Percentiles rank a stretch among this genome's conserved stretches.
These are phyloP conservation scores for Trematosphaeria pertusa DNA, from an alignment of 2,329 filamentous ascomycete genomes.

Conservation along the genomic window DNA sequence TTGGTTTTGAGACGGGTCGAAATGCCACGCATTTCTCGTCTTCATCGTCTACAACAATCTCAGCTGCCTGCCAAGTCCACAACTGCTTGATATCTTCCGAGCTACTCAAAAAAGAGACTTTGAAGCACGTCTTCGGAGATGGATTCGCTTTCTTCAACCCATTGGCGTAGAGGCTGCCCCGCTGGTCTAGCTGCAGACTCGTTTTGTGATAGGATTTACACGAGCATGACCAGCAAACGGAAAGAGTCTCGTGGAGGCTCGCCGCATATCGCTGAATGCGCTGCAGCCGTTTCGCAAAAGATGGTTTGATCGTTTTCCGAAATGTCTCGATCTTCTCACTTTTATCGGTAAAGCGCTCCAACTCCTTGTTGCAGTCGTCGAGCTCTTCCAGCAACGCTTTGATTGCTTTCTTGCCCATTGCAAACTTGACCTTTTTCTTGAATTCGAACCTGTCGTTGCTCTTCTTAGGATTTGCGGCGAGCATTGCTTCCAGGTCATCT, in stretches of 20 bases:
- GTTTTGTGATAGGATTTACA: slow-evolving; percentile 42
- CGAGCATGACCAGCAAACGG: slow-evolving; percentile 41
- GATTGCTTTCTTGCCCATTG: slow-evolving; percentile 47
- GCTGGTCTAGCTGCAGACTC: slow-evolving; percentile 42
- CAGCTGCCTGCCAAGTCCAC: slow-evolving; percentile 43
- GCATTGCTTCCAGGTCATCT: slow-evolving; percentile 45
- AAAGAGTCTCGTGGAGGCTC: slow-evolving; percentile 37
- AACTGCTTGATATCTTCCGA: slow-evolving; percentile 17
- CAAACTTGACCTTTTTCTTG: slow-evolving; percentile 44
- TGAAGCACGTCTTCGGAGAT: slow-evolving; percentile 37
- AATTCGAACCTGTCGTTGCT: slow-evolving; percentile 42
- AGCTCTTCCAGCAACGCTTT: slow-evolving; percentile 45
- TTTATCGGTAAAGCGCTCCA: slow-evolving; percentile 47
- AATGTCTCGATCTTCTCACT: slow-evolving; percentile 47
- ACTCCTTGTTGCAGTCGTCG: slow-evolving; percentile 47
- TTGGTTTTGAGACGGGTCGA: slow-evolving; percentile 24
- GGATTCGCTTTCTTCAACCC: slow-evolving; percentile 18
- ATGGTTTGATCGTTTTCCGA: slow-evolving; percentile 43
- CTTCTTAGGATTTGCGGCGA: slow-evolving; percentile 42
- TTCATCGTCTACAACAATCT: slow-evolving; percentile 41
- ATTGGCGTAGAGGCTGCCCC: slow-evolving; percentile 32
- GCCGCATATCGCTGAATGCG: slow-evolving; percentile 44
- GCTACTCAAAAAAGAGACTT: slow-evolving; percentile 39
- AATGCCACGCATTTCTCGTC: slow-evolving; percentile 19
- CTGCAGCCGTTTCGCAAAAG: slow-evolving; percentile 41